phyloP scores from a whole-genome alignment of 1,284 basidiomycete species.

The Irpex sp. region DNA sequence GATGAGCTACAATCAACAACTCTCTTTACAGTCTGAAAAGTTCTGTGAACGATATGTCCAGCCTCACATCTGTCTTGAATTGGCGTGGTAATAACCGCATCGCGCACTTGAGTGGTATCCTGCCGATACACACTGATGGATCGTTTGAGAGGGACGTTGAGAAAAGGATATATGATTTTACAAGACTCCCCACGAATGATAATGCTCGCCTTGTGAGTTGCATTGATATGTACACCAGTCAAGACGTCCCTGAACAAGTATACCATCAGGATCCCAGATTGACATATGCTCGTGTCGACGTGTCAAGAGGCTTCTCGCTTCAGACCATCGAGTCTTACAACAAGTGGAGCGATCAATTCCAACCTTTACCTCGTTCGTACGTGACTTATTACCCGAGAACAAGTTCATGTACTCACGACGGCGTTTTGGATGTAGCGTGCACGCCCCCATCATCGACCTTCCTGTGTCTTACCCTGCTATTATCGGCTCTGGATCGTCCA shows the following conservation, averaged over 20 bases:
- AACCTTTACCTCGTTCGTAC: conserved; percentile 19
- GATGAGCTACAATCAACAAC: conserved; percentile 4
- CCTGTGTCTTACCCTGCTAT: conserved; percentile 27
- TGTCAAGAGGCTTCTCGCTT: conserved; percentile 52
- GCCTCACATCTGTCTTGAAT: conserved; percentile 47
- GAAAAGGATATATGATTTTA: conserved; percentile 41
- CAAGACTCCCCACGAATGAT: conserved; percentile 20
- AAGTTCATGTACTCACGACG: not conserved
- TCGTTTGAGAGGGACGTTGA: conserved; percentile 25
- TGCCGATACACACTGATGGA: conserved; percentile 36
- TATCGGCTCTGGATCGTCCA: conserved; percentile 14
- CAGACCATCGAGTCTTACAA: conserved; percentile 34
- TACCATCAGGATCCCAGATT: not conserved
- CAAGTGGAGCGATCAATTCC: conserved; percentile 25
- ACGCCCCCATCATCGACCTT: conserved; percentile 24
- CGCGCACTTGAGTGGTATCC: conserved; percentile 52
- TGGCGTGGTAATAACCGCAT: conserved; percentile 53
- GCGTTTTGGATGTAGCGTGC: conserved; percentile 19
- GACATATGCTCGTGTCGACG: conserved; percentile 41
- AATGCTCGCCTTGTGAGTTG: conserved; percentile 12
- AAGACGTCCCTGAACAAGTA: not conserved
- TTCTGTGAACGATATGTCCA: conserved; percentile 40
- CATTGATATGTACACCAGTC: conserved; percentile 8
- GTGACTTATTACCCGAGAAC: not conserved
- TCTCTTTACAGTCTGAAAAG: conserved; percentile 34